phyloP scores from a whole-genome alignment of 345 rosid genomes.

The Brassica carinata region DNA sequence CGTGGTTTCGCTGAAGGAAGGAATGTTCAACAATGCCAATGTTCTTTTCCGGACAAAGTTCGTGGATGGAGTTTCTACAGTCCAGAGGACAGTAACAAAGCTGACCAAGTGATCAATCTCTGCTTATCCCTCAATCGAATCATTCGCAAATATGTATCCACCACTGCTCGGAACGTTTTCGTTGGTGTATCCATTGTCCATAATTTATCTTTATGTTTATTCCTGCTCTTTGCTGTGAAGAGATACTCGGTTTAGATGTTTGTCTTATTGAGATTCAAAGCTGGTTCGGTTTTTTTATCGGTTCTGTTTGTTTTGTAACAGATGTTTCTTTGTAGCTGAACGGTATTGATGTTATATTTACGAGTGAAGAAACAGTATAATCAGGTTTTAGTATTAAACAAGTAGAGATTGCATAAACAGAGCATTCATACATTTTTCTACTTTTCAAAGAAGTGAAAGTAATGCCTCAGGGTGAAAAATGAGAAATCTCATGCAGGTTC shows the following conservation, averaged over 20 bases:
- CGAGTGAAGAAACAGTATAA: not conserved
- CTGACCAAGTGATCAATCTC: conserved; percentile 49
- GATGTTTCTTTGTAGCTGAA: not conserved
- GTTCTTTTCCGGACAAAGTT: conserved; percentile 96
- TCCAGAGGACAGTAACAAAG: conserved; percentile 88
- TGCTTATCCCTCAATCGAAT: not conserved
- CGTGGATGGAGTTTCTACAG: conserved; percentile 95
- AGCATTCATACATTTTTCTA: not conserved
- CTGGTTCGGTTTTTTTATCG: not conserved
- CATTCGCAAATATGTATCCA: not conserved
- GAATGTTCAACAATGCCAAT: conserved; percentile 99
- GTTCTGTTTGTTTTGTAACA: not conserved
- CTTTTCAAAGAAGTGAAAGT: not conserved
- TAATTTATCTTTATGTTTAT: not conserved
- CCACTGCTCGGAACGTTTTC: not conserved
- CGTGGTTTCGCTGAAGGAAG: conserved; percentile 96
- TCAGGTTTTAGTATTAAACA: not conserved
- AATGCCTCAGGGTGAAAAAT: not conserved
- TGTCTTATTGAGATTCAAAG: not conserved
- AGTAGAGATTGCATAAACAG: not conserved
- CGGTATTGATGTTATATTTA: not conserved
- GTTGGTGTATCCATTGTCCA: not conserved
- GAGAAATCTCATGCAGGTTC: not conserved
- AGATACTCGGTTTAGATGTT: not conserved
- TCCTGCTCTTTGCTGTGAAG: not conserved